phyloP scores from a whole-genome alignment of 306 rosid species.

The Astragalus glycyphyllos region DNA sequence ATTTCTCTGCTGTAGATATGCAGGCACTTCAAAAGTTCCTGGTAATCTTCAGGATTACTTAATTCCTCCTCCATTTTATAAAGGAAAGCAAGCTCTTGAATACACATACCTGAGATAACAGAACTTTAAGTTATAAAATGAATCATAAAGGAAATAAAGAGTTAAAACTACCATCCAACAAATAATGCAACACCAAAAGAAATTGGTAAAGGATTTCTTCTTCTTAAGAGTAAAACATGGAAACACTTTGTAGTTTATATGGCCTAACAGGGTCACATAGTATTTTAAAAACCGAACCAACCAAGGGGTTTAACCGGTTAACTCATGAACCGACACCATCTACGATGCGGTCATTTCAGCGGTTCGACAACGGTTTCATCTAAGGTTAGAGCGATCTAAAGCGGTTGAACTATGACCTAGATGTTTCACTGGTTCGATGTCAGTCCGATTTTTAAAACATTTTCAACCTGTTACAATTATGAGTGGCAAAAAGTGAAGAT shows the following conservation, averaged over 20 bases:
- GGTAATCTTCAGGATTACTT: constrained; percentile 72
- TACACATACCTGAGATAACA: constrained; percentile 63
- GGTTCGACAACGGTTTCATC: too few relatives aligned
- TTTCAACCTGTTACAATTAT: not conserved
- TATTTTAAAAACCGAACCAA: too few relatives aligned
- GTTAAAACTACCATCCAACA: constrained; percentile 20
- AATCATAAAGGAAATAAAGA: constrained; percentile 6
- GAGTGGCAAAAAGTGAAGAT: constrained; percentile 21
- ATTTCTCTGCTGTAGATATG: constrained; percentile 91
- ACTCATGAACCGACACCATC: too few relatives aligned
- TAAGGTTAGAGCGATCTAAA: too few relatives aligned
- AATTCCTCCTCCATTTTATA: constrained; percentile 74
- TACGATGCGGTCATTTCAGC: too few relatives aligned
- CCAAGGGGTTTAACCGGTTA: too few relatives aligned
- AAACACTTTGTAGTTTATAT: not conserved
- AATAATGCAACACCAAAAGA: constrained; percentile 15
- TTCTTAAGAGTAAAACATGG: constrained; percentile 28
- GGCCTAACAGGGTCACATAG: too few relatives aligned
- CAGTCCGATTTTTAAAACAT: too few relatives aligned
- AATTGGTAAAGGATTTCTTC: constrained; percentile 15
- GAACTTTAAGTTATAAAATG: constrained; percentile 17
- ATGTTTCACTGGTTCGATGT: too few relatives aligned
- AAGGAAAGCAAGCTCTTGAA: constrained; percentile 74
- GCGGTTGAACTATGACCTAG: too few relatives aligned
- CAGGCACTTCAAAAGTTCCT: constrained; percentile 91